Evolutionary conservation across 345 rosid species (phyloP).

Genomic region (Dimocarpus longan): DNA sequence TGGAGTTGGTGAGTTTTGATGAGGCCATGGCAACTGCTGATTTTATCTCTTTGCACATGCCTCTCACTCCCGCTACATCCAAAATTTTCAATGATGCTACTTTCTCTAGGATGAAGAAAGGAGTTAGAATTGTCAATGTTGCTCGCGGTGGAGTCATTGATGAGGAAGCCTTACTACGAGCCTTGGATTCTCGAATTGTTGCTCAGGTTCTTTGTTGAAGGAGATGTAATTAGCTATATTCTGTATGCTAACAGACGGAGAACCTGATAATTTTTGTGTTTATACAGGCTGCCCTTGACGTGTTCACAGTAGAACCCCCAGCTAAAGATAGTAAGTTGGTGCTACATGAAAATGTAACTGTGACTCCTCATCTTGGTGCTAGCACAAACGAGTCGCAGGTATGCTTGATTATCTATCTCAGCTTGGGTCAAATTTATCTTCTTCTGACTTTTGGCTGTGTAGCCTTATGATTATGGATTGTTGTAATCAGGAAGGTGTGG

Average conservation of each 20-base stretch:
- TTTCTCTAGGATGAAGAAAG: slow-evolving; percentile 49
- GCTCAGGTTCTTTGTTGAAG: slow-evolving; percentile 33
- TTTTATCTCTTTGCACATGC: slow-evolving; percentile 55
- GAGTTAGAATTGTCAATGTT: slow-evolving; percentile 46
- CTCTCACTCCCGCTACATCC: slow-evolving; percentile 40
- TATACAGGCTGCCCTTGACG: slow-evolving; percentile 47
- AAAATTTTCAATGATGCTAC: slow-evolving; percentile 41
- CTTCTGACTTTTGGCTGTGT: background rate
- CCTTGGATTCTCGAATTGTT: slow-evolving; percentile 43
- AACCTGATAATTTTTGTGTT: background rate
- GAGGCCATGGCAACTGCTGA: slow-evolving; percentile 44
- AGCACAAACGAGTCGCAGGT: slow-evolving; percentile 48
- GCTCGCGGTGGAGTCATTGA: slow-evolving; percentile 49
- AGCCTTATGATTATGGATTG: background rate
- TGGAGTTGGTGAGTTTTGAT: slow-evolving; percentile 38
- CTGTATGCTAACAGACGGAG: background rate
- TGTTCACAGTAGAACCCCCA: slow-evolving; percentile 45
- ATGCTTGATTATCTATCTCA: background rate
- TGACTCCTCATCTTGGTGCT: slow-evolving; percentile 50
- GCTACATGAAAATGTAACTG: slow-evolving; percentile 40
- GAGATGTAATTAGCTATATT: background rate
- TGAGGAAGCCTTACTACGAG: slow-evolving; percentile 45
- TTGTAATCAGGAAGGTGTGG: slow-evolving; percentile 41
- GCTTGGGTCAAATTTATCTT: background rate
- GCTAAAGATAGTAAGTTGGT: slow-evolving; percentile 38